phyloP scores from a whole-genome alignment of 139 green algal species.

The Chlamydomonas incerta region DNA sequence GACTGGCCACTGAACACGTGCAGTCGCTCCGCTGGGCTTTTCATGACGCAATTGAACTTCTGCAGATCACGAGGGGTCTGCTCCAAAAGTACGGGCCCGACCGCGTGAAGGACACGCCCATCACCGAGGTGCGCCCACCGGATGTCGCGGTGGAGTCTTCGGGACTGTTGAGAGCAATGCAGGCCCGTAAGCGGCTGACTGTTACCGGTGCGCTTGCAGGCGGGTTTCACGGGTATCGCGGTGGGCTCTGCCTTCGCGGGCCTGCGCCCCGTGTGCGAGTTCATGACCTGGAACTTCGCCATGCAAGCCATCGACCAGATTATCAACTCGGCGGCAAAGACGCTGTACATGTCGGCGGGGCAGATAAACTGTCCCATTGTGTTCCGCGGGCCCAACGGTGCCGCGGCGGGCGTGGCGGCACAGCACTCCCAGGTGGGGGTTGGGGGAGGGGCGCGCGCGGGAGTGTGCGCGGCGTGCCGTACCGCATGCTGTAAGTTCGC shows the following conservation, averaged over 20 bases:
- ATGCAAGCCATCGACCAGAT: conserved; percentile 99
- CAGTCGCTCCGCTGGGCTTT: neutral
- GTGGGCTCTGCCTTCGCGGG: conserved; percentile 94
- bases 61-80: conserved; percentile 93
- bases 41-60: neutral
- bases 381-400: conserved; percentile 98
- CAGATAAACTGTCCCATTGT: conserved; percentile 95
- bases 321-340: conserved; percentile 98
- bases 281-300: conserved; percentile 99
- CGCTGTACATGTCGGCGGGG: conserved; percentile 98
- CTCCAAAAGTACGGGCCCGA: conserved; percentile 96
- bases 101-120: conserved; percentile 96
- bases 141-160: too few relatives aligned
- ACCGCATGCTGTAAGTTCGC: too few relatives aligned
- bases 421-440: conserved; percentile 85
- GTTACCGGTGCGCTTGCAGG: conserved; percentile 73
- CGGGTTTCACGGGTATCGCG: conserved; percentile 96
- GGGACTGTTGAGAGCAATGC: too few relatives aligned
- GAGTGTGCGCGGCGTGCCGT: too few relatives aligned
- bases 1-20: neutral
- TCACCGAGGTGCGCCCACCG: conserved; percentile 89
- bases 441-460: too few relatives aligned
- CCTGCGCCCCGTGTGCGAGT: conserved; percentile 95
- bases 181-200: neutral
- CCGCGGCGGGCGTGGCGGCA: conserved; percentile 94